These are phyloP conservation scores for Pichia sp. DNA, from an alignment of 1,139 yeast species.

Conservation along the genomic window DNA sequence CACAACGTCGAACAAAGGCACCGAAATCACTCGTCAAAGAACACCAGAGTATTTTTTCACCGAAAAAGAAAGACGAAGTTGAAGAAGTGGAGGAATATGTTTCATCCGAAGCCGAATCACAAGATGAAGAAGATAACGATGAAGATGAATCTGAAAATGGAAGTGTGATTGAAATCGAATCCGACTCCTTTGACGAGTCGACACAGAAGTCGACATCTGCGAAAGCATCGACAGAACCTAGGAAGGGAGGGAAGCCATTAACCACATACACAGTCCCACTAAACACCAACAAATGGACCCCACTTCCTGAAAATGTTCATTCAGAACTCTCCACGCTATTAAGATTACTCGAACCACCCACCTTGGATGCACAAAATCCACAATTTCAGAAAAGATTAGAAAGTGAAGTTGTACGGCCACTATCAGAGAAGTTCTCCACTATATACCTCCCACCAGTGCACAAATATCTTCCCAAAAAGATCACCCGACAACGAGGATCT, in stretches of 20 bases:
- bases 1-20: slow-evolving; percentile 7
- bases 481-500: not conserved
- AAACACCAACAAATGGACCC: slow-evolving; percentile 24
- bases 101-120: not conserved
- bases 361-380: not conserved
- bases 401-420: slow-evolving; percentile 21
- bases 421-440: slow-evolving; percentile 21
- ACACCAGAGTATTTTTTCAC: slow-evolving; percentile 17
- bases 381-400: slow-evolving; percentile 11
- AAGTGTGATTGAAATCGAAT: not conserved
- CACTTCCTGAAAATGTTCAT: slow-evolving; percentile 21
- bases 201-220: not conserved
- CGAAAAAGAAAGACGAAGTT: slow-evolving; percentile 1
- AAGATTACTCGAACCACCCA: slow-evolving; percentile 13
- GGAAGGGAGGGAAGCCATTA: slow-evolving; percentile 2
- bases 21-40: slow-evolving; percentile 12
- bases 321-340: slow-evolving; percentile 17
- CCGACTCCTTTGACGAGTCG: not conserved
- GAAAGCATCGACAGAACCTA: not conserved
- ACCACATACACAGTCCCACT: slow-evolving; percentile 20
- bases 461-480: slow-evolving; percentile 14
- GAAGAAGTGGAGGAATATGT: not conserved
- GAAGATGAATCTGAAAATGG: not conserved
- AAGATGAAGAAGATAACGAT: not conserved
- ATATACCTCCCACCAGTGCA: slow-evolving; percentile 27